Percentiles rank a stretch among this genome's conserved stretches.
Evolutionary conservation across 495 filamentous ascomycete genomes (phyloP).

Genomic region (Xanthoparmelia taractica): DNA sequence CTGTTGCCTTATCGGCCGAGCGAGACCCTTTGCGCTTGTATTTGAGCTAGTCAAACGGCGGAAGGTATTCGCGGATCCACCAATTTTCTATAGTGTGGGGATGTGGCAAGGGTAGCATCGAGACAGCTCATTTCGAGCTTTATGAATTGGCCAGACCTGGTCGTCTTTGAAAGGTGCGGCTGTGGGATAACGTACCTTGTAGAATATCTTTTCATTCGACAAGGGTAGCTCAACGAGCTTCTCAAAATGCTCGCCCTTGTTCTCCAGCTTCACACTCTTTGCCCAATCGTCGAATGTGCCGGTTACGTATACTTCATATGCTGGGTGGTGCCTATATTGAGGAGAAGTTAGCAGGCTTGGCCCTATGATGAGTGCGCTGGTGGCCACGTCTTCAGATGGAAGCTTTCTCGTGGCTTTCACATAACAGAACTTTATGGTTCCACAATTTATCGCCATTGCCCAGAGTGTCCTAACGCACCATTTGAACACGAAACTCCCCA

Average conservation of each 20-base stretch:
- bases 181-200: slow-evolving; percentile 59
- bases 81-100: not conserved
- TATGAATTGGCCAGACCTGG: not conserved
- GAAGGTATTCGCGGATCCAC: slow-evolving; percentile 12
- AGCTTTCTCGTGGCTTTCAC: not conserved
- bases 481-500: slow-evolving; percentile 50
- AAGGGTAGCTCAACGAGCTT: slow-evolving; percentile 67
- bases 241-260: slow-evolving; percentile 59
- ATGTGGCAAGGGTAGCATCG: not conserved
- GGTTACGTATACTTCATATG: slow-evolving; percentile 84
- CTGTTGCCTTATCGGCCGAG: slow-evolving; percentile 12
- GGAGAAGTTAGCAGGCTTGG: slow-evolving; percentile 13
- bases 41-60: slow-evolving; percentile 11
- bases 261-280: slow-evolving; percentile 71
- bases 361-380: slow-evolving; percentile 9
- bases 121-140: not conserved
- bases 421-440: not conserved
- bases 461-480: slow-evolving; percentile 38
- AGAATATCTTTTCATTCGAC: slow-evolving; percentile 58
- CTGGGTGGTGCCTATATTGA: slow-evolving; percentile 57
- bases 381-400: not conserved
- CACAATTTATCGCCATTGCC: not conserved
- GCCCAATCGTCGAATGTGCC: slow-evolving; percentile 94
- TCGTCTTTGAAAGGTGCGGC: not conserved
- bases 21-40: slow-evolving; percentile 13